Evolutionary conservation across 139 green algal species (phyloP), one percentile per base, ranked within the genome.

Genomic region (Desmodesmus armatus): DNA sequence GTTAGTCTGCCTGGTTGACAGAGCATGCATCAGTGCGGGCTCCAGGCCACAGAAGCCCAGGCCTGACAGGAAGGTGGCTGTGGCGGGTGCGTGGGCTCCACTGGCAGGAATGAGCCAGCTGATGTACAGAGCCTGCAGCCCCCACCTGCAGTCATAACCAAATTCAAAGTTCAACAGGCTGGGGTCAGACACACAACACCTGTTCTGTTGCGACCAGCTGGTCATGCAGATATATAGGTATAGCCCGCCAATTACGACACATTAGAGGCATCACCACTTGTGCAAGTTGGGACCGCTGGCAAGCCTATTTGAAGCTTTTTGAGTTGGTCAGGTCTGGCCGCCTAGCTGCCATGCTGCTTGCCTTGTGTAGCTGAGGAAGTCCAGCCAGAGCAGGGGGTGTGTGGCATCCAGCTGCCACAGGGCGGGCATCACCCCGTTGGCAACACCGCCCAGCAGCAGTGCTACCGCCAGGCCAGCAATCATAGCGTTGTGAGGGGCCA

Each of bases 71-170:
- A 83, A 83, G 21, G 76, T 55, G 31, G 76, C 76, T 40, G 53
- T 73, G 21, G 76, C 39, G 39, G 76, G 76, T 19, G 76, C 76
- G 15, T 9, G 11, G 23, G 39, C 53, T 6, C 29, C 35, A 3
- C 29, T 3, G 23, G 35, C 47, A 13, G 76, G 76, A 29, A 39
- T 72, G 15, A 83, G 39, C 76, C 76, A 83, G 33, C n/a, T 44
- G 55, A 83, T 83, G 33, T 83, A 83, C 40, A 83, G 15, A 19
- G 76, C 76, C 37, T 83, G 55, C 35, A 84, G 62, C 9, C 47
- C 78, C 78, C 78, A 84, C 39, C 75, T 82, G 75, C 23, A 49
- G 15, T n/a, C n/a, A n/a, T n/a, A n/a, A n/a, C n/a, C n/a, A n/a
- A n/a, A n/a, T n/a, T n/a, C n/a, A n/a, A n/a, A n/a, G n/a, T 55